phyloP scores from a whole-genome alignment of 768 basidiomycete genomes.

The Flagelloscypha sp. region DNA sequence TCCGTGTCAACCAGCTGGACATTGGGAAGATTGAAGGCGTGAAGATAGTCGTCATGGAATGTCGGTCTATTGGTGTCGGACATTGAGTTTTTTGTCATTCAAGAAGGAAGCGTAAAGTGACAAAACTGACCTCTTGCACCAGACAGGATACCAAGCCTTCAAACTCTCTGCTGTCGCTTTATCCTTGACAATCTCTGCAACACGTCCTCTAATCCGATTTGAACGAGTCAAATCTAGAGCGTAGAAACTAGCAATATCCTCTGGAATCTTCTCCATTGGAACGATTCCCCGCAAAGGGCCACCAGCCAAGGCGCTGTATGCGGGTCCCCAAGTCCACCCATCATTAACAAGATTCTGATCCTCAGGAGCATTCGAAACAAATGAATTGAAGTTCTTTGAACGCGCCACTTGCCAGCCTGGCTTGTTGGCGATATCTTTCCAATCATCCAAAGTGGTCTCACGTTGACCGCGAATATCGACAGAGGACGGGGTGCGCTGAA shows the following conservation, averaged over 20 bases:
- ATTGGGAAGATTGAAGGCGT: slow-evolving; percentile 10
- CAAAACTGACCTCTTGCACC: too few relatives aligned
- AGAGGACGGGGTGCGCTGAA: slow-evolving; percentile 12
- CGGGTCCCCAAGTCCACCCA: slow-evolving; percentile 1
- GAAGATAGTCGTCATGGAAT: slow-evolving; percentile 15
- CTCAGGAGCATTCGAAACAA: slow-evolving; percentile 1
- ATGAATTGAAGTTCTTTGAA: slow-evolving; percentile 6
- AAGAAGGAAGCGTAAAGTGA: too few relatives aligned
- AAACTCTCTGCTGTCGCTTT: slow-evolving; percentile 6
- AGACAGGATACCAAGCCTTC: slow-evolving; percentile 11
- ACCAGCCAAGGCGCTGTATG: slow-evolving; percentile 7
- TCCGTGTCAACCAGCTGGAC: slow-evolving; percentile 14
- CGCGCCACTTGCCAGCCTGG: slow-evolving; percentile 11
- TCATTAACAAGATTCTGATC: slow-evolving; percentile 6
- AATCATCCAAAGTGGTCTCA: slow-evolving; percentile 6
- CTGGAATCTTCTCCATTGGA: slow-evolving; percentile 3
- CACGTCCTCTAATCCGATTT: slow-evolving; percentile 2
- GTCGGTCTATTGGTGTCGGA: too few relatives aligned
- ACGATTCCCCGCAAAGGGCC: slow-evolving; percentile 4
- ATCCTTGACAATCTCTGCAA: slow-evolving; percentile 10
- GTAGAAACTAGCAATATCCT: slow-evolving; percentile 4
- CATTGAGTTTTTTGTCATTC: too few relatives aligned
- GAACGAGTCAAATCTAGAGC: slow-evolving; percentile 3
- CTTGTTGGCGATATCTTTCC: slow-evolving; percentile 4
- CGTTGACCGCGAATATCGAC: slow-evolving; percentile 12